These are phyloP conservation scores for Colletotrichum neosansevieriae DNA, from an alignment of 2,329 filamentous ascomycete species.

Conservation along the genomic window DNA sequence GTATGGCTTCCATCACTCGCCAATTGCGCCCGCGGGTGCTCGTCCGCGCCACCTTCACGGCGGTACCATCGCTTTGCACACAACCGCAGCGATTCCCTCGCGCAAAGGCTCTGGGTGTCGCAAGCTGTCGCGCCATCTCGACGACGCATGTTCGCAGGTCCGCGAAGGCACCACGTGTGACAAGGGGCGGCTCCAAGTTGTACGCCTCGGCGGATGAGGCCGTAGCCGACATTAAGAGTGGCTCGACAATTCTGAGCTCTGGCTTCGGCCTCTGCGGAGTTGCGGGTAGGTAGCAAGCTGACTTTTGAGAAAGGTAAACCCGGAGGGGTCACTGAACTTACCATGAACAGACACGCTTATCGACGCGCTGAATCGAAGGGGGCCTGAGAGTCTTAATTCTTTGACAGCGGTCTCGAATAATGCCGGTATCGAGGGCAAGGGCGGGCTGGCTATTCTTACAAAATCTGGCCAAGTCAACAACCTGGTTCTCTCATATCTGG, in stretches of 20 bases:
- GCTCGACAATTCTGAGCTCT: constrained; percentile 78
- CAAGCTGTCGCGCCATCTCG: constrained; percentile 30
- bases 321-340: background rate
- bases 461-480: constrained; percentile 77
- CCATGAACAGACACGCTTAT: constrained; percentile 73
- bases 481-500: constrained; percentile 81
- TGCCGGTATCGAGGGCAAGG: constrained; percentile 76
- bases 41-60: constrained; percentile 22
- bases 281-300: constrained; percentile 60
- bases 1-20: constrained; percentile 30
- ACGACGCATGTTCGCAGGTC: constrained; percentile 22
- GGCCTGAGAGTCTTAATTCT: constrained; percentile 70
- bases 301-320: background rate
- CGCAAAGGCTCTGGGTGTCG: constrained; percentile 17
- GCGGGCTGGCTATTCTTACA: constrained; percentile 77
- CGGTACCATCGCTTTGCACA: constrained; percentile 21
- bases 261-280: constrained; percentile 88
- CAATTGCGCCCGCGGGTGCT: constrained; percentile 37
- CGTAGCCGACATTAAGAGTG: constrained; percentile 76
- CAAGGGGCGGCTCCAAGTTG: constrained; percentile 59
- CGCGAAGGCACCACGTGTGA: constrained; percentile 32
- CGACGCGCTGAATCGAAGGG: constrained; percentile 71
- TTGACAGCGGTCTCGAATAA: constrained; percentile 87
- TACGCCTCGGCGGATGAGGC: constrained; percentile 73
- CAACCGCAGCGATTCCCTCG: constrained; percentile 34